These are phyloP conservation scores for Crithidia acanthocephali DNA, from an alignment of 208 protist genomes.

Conservation along the genomic window DNA sequence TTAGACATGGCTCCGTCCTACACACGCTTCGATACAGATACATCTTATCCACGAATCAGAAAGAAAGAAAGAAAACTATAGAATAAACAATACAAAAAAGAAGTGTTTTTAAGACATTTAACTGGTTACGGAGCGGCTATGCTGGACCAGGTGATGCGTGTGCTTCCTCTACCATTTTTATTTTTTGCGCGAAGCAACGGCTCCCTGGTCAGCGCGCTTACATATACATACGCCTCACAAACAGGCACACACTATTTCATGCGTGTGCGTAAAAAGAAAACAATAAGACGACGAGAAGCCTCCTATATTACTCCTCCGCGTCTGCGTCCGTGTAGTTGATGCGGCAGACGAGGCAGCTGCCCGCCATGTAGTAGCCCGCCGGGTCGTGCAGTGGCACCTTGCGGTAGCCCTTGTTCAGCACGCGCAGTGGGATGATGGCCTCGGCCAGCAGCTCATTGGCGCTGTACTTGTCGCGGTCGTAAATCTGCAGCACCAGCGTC, in stretches of 20 bases:
- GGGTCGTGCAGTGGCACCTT: slow-evolving; percentile 58
- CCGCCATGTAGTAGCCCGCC: slow-evolving; percentile 41
- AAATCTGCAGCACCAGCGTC: slow-evolving; percentile 70
- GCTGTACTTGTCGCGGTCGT: slow-evolving; percentile 59
- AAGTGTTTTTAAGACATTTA: too few species aligned
- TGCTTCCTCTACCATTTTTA: too few species aligned
- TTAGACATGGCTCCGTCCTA: neutral
- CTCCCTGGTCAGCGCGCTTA: too few species aligned
- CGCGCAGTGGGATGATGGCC: slow-evolving; percentile 55
- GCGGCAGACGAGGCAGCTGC: slow-evolving; percentile 52
- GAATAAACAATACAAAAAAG: too few species aligned
- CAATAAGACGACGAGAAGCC: neutral
- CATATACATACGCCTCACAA: too few species aligned
- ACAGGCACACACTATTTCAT: too few species aligned
- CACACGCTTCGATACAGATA: neutral
- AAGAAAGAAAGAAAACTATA: neutral
- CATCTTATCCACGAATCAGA: neutral
- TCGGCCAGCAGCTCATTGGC: slow-evolving; percentile 52
- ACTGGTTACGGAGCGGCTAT: too few species aligned
- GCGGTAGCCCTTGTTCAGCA: slow-evolving; percentile 61
- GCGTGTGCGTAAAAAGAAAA: neutral
- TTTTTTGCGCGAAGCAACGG: too few species aligned
- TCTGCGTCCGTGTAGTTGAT: slow-evolving; percentile 22
- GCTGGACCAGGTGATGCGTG: too few species aligned
- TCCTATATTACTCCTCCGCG: neutral